These are phyloP conservation scores for Monilinia fructigena DNA, from an alignment of 2,329 filamentous ascomycete species.

Conservation along the genomic window DNA sequence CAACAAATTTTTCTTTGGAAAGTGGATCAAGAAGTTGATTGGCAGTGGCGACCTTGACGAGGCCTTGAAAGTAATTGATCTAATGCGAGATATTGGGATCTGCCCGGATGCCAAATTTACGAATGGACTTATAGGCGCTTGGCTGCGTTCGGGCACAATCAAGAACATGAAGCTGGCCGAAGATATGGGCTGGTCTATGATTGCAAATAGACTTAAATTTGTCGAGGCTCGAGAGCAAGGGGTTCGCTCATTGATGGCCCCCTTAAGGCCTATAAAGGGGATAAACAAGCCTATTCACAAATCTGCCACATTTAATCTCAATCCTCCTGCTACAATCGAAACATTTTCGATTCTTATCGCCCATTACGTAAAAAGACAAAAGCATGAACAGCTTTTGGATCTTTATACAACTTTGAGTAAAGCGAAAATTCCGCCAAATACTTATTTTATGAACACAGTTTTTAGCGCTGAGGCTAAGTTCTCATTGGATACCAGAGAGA, in stretches of 20 bases:
- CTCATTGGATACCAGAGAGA: background rate
- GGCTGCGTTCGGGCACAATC: slow-evolving; percentile 62
- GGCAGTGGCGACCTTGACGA: slow-evolving; percentile 68
- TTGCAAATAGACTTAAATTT: slow-evolving; percentile 63
- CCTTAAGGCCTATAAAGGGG: slow-evolving; percentile 26
- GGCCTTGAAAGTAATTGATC: slow-evolving; percentile 68
- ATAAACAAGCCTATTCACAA: slow-evolving; percentile 32
- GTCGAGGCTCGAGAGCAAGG: slow-evolving; percentile 48
- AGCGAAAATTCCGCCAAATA: slow-evolving; percentile 65
- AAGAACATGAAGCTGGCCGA: slow-evolving; percentile 62
- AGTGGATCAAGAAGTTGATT: slow-evolving; percentile 84
- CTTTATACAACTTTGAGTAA: slow-evolving; percentile 62
- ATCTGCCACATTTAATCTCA: slow-evolving; percentile 40
- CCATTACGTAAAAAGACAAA: slow-evolving; percentile 64
- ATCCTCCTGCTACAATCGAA: slow-evolving; percentile 67
- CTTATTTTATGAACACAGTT: slow-evolving; percentile 77
- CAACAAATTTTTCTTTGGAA: slow-evolving; percentile 82
- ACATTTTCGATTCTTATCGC: slow-evolving; percentile 75
- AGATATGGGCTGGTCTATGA: slow-evolving; percentile 72
- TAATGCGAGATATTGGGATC: slow-evolving; percentile 71
- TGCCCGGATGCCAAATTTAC: slow-evolving; percentile 71
- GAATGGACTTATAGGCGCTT: slow-evolving; percentile 79
- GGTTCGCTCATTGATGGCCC: slow-evolving; percentile 21
- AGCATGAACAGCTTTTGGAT: slow-evolving; percentile 56
- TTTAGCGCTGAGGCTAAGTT: slow-evolving; percentile 49